phyloP scores from a whole-genome alignment of 306 rosid species.

The Crataegus laevigata region DNA sequence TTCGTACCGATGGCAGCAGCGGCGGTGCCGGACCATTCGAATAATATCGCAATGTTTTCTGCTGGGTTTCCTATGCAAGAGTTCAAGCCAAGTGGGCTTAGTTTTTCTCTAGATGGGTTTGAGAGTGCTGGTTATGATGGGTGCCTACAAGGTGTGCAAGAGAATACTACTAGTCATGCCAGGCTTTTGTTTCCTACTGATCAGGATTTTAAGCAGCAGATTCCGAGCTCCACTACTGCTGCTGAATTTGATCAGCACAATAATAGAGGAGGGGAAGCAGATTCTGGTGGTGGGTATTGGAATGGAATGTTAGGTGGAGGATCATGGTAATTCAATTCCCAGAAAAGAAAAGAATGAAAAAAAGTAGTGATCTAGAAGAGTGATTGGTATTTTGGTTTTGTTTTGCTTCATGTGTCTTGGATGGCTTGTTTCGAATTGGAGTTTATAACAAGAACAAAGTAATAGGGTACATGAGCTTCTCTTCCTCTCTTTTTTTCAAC shows the following conservation, averaged over 20 bases:
- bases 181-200: conserved; percentile 71
- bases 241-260: conserved; percentile 31
- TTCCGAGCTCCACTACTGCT: conserved; percentile 29
- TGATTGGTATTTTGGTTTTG: conserved; percentile 18
- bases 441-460: conserved; percentile 38
- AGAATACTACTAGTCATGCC: conserved; percentile 32
- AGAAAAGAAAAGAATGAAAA: background rate
- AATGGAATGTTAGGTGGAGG: conserved; percentile 92
- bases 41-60: conserved; percentile 30
- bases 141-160: conserved; percentile 49
- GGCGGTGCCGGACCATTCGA: conserved; percentile 13
- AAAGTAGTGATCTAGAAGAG: background rate
- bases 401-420: conserved; percentile 8
- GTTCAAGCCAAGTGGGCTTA: conserved; percentile 50
- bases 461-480: conserved; percentile 38
- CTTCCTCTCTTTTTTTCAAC: background rate
- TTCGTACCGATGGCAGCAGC: conserved; percentile 47
- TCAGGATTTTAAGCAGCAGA: conserved; percentile 72
- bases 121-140: conserved; percentile 51
- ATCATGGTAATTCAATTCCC: conserved; percentile 48
- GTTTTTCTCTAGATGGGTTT: conserved; percentile 65
- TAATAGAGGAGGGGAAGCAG: conserved; percentile 47
- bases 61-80: conserved; percentile 53
- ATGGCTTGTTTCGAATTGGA: conserved; percentile 24
- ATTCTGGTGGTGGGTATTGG: conserved; percentile 66